Evolutionary conservation across 2,329 filamentous ascomycete species (phyloP).

Genomic region (Fusarium nygamai): DNA sequence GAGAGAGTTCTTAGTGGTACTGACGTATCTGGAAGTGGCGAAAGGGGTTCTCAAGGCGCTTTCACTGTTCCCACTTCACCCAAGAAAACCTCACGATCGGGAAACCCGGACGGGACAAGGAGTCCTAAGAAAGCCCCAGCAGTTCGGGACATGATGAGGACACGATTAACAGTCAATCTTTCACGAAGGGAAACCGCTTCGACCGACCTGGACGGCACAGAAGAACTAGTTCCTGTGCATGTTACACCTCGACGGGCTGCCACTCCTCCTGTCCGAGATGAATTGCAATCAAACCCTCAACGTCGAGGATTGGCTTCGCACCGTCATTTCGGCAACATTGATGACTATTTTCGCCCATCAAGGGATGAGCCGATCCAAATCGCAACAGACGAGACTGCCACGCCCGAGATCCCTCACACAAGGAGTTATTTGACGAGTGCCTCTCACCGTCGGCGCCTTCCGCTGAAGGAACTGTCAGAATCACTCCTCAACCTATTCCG

Average conservation of each 20-base stretch:
- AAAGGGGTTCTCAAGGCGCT: background rate
- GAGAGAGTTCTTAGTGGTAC: constrained; percentile 1
- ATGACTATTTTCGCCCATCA: constrained; percentile 45
- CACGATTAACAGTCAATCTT: constrained; percentile 46
- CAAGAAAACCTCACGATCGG: background rate
- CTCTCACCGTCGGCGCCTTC: constrained; percentile 22
- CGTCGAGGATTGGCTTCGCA: constrained; percentile 4
- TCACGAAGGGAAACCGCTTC: constrained; percentile 45
- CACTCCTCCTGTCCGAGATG: background rate
- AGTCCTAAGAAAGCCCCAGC: background rate
- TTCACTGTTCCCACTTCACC: background rate
- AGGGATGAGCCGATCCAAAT: constrained; percentile 45
- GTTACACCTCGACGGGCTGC: constrained; percentile 32
- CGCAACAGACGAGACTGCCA: constrained; percentile 49
- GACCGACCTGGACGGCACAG: constrained; percentile 42
- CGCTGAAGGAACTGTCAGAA: constrained; percentile 38
- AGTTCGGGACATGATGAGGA: constrained; percentile 42
- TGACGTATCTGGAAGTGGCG: background rate
- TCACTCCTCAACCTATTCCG: constrained; percentile 32
- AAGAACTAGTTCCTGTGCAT: constrained; percentile 39
- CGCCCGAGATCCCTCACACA: constrained; percentile 21
- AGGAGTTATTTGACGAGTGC: constrained; percentile 3
- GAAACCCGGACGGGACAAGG: background rate
- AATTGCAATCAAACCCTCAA: background rate
- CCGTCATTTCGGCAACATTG: constrained; percentile 42